phyloP scores from a whole-genome alignment of 306 rosid genomes.

The Vicia faba region DNA sequence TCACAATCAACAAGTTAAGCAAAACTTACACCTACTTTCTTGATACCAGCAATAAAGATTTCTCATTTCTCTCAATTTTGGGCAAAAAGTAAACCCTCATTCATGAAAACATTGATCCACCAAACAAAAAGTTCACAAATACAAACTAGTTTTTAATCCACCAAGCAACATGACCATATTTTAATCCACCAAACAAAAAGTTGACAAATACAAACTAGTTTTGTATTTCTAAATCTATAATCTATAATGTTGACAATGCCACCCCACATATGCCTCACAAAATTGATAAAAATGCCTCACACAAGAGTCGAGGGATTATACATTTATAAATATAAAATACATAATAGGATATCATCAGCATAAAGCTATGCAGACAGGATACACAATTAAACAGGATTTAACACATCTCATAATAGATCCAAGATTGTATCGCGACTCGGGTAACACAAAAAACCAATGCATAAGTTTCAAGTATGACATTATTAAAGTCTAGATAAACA shows the following conservation, averaged over 20 bases:
- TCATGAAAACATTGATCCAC: too few relatives aligned
- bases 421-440: neutral
- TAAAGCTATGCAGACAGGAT: neutral
- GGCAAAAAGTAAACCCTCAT: too few relatives aligned
- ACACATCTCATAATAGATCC: neutral
- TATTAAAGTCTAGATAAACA: too few relatives aligned
- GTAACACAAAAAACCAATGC: too few relatives aligned
- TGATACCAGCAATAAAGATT: neutral
- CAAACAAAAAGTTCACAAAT: too few relatives aligned
- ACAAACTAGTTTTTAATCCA: too few relatives aligned
- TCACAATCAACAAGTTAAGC: neutral
- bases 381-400: neutral
- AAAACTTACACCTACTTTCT: neutral
- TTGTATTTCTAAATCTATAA: neutral
- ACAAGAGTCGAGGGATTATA: neutral
- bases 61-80: neutral
- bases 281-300: too few relatives aligned
- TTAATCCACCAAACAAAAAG: neutral
- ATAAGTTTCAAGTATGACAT: too few relatives aligned
- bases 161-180: neutral
- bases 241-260: neutral
- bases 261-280: neutral
- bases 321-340: neutral
- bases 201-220: neutral
- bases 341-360: neutral